A percentile compares a stretch with the other conserved stretches of the same genome.
phyloP scores from a whole-genome alignment of 129 eudicot species.

The Arctium lappa region DNA sequence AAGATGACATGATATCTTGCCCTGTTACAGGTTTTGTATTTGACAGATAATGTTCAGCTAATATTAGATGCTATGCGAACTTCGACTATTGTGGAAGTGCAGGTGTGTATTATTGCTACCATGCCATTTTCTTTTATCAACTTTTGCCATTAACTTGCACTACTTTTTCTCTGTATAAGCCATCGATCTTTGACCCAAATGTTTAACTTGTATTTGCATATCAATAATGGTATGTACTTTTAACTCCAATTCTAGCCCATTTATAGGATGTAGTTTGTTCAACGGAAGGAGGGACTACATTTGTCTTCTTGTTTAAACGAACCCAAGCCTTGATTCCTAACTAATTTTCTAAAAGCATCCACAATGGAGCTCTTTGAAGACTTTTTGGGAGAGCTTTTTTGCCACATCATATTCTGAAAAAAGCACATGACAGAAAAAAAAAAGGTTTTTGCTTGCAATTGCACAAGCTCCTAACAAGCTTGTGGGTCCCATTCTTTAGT shows the following conservation, averaged over 20 bases:
- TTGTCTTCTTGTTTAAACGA: neutral
- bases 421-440: neutral
- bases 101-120: conserved; percentile 32
- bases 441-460: neutral
- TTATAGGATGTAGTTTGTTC: neutral
- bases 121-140: neutral
- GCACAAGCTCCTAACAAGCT: neutral
- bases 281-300: neutral
- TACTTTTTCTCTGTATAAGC: neutral
- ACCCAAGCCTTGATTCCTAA: neutral
- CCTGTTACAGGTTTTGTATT: conserved; percentile 43
- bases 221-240: neutral
- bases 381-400: neutral
- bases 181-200: neutral
- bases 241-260: neutral
- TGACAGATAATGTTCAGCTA: conserved; percentile 51
- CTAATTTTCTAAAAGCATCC: neutral
- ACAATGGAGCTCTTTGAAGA: neutral
- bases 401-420: neutral
- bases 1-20: neutral
- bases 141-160: neutral
- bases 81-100: conserved; percentile 61
- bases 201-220: neutral
- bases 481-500: neutral
- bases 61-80: conserved; percentile 49